Percentiles rank a stretch among this genome's conserved stretches.
Conservation (phyloP, 805 yeast genomes). For the Candida koratica region DNA sequence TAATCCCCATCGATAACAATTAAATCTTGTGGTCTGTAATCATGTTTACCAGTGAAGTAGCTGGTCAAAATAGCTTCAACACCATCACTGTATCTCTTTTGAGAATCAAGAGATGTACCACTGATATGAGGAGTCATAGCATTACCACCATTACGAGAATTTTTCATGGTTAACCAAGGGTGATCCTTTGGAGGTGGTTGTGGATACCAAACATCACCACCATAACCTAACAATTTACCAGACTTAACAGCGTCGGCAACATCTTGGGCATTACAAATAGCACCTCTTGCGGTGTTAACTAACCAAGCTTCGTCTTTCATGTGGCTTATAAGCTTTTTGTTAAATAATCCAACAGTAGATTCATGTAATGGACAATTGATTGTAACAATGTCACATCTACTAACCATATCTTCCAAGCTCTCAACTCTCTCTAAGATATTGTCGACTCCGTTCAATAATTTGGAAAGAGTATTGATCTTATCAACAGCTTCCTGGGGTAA, state of each 20-base stretch:
- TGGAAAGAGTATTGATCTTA: conserved; percentile 34
- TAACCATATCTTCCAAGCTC: conserved; percentile 59
- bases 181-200: conserved; percentile 78
- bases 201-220: conserved; percentile 84
- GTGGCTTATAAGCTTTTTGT: conserved; percentile 60
- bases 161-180: conserved; percentile 71
- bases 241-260: conserved; percentile 68
- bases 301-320: conserved; percentile 72
- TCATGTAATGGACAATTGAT: conserved; percentile 76
- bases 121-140: conserved; percentile 84
- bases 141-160: conserved; percentile 68
- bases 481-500: conserved; percentile 50
- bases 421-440: conserved; percentile 55
- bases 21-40: conserved; percentile 73
- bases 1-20: conserved; percentile 70
- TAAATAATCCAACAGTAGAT: conserved; percentile 60
- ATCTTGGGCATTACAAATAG: conserved; percentile 67
- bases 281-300: conserved; percentile 81
- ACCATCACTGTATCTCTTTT: conserved; percentile 67
- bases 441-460: conserved; percentile 46
- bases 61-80: conserved; percentile 60
- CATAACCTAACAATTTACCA: conserved; percentile 74
- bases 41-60: conserved; percentile 57
- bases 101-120: conserved; percentile 80
- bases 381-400: conserved; percentile 68